phyloP scores from a whole-genome alignment of 2,329 filamentous ascomycete genomes.

The Hypoxylon sp. region DNA sequence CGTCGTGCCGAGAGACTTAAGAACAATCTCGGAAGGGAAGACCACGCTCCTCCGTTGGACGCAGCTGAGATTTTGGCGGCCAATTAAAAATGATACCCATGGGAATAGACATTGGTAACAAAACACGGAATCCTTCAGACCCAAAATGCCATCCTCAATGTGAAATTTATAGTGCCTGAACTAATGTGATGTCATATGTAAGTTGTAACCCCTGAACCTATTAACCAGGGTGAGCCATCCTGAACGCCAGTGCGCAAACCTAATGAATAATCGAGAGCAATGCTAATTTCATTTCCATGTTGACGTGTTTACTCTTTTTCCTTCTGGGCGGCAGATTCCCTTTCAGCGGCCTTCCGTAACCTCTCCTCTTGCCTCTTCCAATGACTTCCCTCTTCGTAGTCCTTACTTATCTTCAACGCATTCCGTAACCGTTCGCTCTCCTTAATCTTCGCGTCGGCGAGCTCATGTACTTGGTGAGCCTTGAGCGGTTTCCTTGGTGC shows the following conservation, averaged over 20 bases:
- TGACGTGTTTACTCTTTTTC: conserved; percentile 21
- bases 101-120: conserved; percentile 42
- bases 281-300: neutral
- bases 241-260: conserved; percentile 42
- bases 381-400: conserved; percentile 89
- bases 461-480: conserved; percentile 93
- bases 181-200: conserved; percentile 4
- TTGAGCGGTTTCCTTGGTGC: conserved; percentile 76
- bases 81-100: conserved; percentile 60
- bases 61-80: conserved; percentile 72
- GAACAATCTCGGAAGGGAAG: conserved; percentile 62
- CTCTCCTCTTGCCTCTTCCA: conserved; percentile 88
- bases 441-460: conserved; percentile 95
- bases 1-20: conserved; percentile 61
- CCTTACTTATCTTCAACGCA: conserved; percentile 87
- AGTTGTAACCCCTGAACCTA: conserved; percentile 14
- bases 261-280: conserved; percentile 33
- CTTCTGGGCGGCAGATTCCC: conserved; percentile 50
- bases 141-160: conserved; percentile 10
- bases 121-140: conserved; percentile 25
- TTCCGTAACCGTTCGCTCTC: conserved; percentile 91
- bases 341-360: conserved; percentile 61
- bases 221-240: conserved; percentile 19
- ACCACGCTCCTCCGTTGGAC: conserved; percentile 64
- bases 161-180: neutral